These are phyloP conservation scores for Dactylellina haptotyla DNA, from an alignment of 2,329 filamentous ascomycete species.

Conservation along the genomic window DNA sequence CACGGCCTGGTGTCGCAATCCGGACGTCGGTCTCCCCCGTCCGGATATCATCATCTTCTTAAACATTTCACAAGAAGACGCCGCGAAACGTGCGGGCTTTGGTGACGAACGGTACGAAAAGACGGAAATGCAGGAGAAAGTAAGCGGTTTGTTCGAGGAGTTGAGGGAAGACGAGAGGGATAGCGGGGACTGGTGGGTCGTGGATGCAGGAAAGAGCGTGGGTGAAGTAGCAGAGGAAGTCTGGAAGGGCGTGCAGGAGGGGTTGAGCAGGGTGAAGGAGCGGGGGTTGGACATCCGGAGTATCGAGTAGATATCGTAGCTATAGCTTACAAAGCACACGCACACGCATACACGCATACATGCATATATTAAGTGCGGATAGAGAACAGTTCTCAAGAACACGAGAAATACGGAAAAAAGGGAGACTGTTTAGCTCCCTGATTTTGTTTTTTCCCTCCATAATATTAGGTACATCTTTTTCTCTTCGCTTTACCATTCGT, in stretches of 20 bases:
- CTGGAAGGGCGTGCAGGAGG: constrained; percentile 63
- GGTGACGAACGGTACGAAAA: constrained; percentile 90
- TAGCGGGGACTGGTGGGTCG: constrained; percentile 55
- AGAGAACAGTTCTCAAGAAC: no score
- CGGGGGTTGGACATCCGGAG: constrained; percentile 25
- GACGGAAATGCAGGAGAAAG: constrained; percentile 80
- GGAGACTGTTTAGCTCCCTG: not conserved
- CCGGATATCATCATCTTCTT: constrained; percentile 91
- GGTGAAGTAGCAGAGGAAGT: constrained; percentile 70
- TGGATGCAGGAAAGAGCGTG: constrained; percentile 64
- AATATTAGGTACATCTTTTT: constrained; percentile 6
- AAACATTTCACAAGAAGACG: constrained; percentile 78
- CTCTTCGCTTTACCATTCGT: not conserved
- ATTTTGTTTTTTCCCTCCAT: not conserved
- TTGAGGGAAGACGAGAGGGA: constrained; percentile 53
- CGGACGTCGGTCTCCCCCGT: constrained; percentile 84
- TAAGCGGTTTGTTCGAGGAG: constrained; percentile 62
- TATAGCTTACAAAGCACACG: not conserved
- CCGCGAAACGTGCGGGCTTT: constrained; percentile 81
- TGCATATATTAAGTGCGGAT: no score
- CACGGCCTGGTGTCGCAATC: constrained; percentile 77
- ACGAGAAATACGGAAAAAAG: not conserved
- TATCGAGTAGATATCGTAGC: constrained; percentile 19
- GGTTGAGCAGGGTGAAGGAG: constrained; percentile 47
- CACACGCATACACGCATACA: not conserved